A percentile compares a stretch with the other conserved stretches of the same genome.
phyloP scores from a whole-genome alignment of 805 yeast genomes.

The Metschnikowia chrysomelidarum region DNA sequence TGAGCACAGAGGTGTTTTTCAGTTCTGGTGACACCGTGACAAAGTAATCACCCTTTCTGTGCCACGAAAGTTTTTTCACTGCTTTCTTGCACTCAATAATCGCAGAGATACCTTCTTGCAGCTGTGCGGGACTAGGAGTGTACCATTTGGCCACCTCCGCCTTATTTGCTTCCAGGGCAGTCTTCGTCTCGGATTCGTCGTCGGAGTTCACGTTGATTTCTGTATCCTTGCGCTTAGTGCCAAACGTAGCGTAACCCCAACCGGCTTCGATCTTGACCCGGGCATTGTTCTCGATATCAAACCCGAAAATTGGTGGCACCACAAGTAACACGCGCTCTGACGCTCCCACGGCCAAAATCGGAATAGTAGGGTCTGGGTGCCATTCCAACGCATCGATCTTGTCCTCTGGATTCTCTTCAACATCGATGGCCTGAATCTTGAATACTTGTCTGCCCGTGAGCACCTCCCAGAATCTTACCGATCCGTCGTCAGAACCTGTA shows the following conservation, averaged over 20 bases:
- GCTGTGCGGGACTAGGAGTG: constrained; percentile 65
- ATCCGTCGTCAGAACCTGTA: constrained; percentile 96
- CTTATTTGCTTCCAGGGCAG: constrained; percentile 24
- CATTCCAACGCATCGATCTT: constrained; percentile 79
- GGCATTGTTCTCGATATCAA: constrained; percentile 79
- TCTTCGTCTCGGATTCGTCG: constrained; percentile 25
- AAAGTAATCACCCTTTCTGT: constrained; percentile 94
- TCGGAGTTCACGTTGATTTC: constrained; percentile 38
- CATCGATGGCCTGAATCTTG: constrained; percentile 52
- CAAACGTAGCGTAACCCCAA: constrained; percentile 78
- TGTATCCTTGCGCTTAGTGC: constrained; percentile 46
- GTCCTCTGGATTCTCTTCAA: constrained; percentile 62
- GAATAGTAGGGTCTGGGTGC: constrained; percentile 77
- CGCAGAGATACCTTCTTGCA: constrained; percentile 64
- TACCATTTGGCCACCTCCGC: constrained; percentile 76
- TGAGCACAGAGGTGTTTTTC: constrained; percentile 81
- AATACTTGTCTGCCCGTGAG: constrained; percentile 92
- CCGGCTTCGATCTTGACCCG: constrained; percentile 81
- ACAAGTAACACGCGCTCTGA: constrained; percentile 77
- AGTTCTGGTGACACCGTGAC: constrained; percentile 96
- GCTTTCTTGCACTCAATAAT: constrained; percentile 64
- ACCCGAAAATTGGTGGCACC: constrained; percentile 91
- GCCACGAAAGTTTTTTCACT: constrained; percentile 88
- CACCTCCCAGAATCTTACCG: constrained; percentile 95
- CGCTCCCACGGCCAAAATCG: constrained; percentile 80